These are phyloP conservation scores for Sphaerulina musiva DNA, from an alignment of 2,329 filamentous ascomycete species.

Conservation along the genomic window DNA sequence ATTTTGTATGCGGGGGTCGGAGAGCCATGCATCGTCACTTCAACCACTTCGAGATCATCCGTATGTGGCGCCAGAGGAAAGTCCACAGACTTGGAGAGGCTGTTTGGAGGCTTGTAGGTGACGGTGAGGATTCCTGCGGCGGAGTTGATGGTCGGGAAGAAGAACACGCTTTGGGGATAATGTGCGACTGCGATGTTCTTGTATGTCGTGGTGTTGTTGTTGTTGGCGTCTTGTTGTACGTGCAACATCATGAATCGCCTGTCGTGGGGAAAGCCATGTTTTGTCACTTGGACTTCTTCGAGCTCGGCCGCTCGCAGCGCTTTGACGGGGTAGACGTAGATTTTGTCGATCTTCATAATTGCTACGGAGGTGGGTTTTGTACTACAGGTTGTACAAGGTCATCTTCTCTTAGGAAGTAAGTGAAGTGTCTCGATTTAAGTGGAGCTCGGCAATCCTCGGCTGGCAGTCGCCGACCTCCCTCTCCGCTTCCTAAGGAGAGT, in stretches of 20 bases:
- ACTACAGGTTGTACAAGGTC: too few species aligned
- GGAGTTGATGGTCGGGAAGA: constrained; percentile 35
- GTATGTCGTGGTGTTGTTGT: constrained; percentile 17
- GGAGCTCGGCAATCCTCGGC: too few species aligned
- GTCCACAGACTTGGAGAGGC: constrained; percentile 28
- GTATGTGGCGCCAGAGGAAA: constrained; percentile 39
- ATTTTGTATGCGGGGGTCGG: constrained; percentile 41
- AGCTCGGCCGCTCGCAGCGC: constrained; percentile 39
- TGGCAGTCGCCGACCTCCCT: too few species aligned
- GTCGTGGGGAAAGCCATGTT: constrained; percentile 43
- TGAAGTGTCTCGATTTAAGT: too few species aligned
- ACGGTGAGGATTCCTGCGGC: constrained; percentile 34
- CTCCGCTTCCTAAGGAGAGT: too few species aligned
- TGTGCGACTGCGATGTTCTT: constrained; percentile 41
- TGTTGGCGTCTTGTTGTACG: constrained; percentile 30
- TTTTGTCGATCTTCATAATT: constrained; percentile 32
- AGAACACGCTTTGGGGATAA: constrained; percentile 39
- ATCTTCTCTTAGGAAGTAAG: too few species aligned
- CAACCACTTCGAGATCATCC: constrained; percentile 32
- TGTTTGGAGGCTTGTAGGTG: constrained; percentile 35
- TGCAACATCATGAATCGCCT: constrained; percentile 41
- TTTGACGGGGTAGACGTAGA: constrained; percentile 46
- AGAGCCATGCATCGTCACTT: constrained; percentile 42
- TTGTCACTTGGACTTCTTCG: constrained; percentile 36
- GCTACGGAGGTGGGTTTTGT: too few species aligned